Conservation (phyloP, 345 rosid genomes). For the Eutrema heterophyllum region DNA sequence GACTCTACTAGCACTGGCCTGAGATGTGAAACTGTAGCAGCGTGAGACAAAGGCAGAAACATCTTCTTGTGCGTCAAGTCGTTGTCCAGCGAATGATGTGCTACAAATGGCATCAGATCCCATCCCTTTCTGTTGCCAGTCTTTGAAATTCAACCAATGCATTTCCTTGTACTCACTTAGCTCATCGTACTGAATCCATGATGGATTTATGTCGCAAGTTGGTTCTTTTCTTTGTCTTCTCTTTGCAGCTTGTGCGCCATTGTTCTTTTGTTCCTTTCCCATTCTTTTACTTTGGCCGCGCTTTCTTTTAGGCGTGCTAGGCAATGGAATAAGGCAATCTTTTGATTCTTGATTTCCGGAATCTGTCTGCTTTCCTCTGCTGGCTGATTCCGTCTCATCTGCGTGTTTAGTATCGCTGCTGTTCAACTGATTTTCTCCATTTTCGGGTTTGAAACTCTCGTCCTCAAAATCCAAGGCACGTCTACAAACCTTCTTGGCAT, state of each 20-base stretch:
- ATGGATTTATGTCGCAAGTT: constrained; percentile 27
- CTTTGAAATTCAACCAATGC: constrained; percentile 31
- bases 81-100: constrained; percentile 31
- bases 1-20: constrained; percentile 12
- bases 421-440: constrained; percentile 4
- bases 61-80: background rate
- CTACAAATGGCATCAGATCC: constrained; percentile 35
- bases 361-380: constrained; percentile 28
- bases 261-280: background rate
- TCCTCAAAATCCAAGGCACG: constrained; percentile 51
- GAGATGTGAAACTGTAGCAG: constrained; percentile 25
- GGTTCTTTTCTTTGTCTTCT: constrained; percentile 36
- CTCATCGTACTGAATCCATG: constrained; percentile 38
- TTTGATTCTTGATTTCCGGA: constrained; percentile 28
- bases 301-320: constrained; percentile 34
- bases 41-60: constrained; percentile 15
- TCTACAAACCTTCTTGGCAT: constrained; percentile 46
- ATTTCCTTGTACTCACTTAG: constrained; percentile 31
- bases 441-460: constrained; percentile 25
- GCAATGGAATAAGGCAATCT: constrained; percentile 23
- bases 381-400: constrained; percentile 36
- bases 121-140: constrained; percentile 41
- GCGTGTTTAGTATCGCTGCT: constrained; percentile 1
- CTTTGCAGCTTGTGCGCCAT: constrained; percentile 14
- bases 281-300: constrained; percentile 10